phyloP scores from a whole-genome alignment of 1,284 basidiomycete species.

The Cryptococcus amylolentus region DNA sequence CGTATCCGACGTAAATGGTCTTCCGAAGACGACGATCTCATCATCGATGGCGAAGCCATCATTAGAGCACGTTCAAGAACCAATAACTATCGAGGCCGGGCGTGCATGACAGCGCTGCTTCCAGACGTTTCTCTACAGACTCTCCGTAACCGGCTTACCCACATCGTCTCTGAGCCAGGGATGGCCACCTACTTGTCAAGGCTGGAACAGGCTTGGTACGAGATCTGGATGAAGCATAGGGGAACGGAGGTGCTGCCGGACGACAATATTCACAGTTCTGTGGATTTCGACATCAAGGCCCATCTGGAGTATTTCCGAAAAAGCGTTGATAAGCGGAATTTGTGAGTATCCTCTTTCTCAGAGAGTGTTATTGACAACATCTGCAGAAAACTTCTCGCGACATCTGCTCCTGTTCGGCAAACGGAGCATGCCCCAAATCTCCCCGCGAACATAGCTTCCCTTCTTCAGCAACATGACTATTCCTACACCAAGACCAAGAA shows the following conservation, averaged over 20 bases:
- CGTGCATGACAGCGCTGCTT: conserved; percentile 61
- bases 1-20: conserved; percentile 65
- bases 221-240: conserved; percentile 68
- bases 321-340: conserved; percentile 74
- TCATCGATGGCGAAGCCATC: conserved; percentile 75
- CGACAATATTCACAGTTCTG: conserved; percentile 62
- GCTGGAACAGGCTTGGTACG: conserved; percentile 75
- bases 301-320: conserved; percentile 76
- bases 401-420: conserved; percentile 8
- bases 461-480: conserved; percentile 56
- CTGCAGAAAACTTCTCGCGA: conserved; percentile 25
- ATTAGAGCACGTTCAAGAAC: conserved; percentile 69
- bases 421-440: conserved; percentile 23
- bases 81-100: conserved; percentile 54
- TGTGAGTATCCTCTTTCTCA: conserved; percentile 57
- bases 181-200: conserved; percentile 71
- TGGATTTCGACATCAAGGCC: conserved; percentile 68
- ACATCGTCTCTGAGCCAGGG: conserved; percentile 62
- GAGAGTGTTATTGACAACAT: conserved; percentile 1
- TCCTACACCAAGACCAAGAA: conserved; percentile 46
- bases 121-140: conserved; percentile 51
- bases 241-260: conserved; percentile 68
- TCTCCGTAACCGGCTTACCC: conserved; percentile 35
- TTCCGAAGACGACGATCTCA: conserved; percentile 77
- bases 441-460: conserved; percentile 50